A percentile compares a stretch with the other conserved stretches of the same genome.
phyloP scores from a whole-genome alignment of 148 eudicot genomes.

The Cornus suecica region DNA sequence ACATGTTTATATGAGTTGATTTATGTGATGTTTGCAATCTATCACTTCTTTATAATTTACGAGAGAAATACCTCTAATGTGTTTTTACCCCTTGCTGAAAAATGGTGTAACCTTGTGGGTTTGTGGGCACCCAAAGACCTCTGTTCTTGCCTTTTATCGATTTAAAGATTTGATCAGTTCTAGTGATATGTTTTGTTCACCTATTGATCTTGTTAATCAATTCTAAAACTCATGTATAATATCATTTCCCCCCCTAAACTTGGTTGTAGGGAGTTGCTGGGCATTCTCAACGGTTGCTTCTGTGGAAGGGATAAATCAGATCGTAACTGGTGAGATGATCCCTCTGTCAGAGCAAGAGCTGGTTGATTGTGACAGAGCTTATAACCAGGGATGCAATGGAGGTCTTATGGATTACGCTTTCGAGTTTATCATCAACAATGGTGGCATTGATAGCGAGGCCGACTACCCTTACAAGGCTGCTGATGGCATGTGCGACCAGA shows the following conservation, averaged over 20 bases:
- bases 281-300: constrained; percentile 76
- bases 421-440: constrained; percentile 63
- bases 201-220: too few species aligned
- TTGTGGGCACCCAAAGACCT: too few species aligned
- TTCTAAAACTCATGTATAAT: too few species aligned
- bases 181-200: too few species aligned
- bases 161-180: too few species aligned
- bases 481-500: constrained; percentile 53
- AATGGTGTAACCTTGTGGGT: too few species aligned
- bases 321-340: constrained; percentile 59
- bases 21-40: too few species aligned
- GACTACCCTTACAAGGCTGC: constrained; percentile 75
- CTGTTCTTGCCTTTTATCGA: too few species aligned
- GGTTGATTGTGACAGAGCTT: constrained; percentile 58
- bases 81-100: too few species aligned
- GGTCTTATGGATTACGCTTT: constrained; percentile 83
- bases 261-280: constrained; percentile 79
- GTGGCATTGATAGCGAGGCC: constrained; percentile 67
- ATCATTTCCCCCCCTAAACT: background rate
- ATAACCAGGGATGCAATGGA: constrained; percentile 71
- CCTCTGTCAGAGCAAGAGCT: constrained; percentile 81
- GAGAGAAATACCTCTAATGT: too few species aligned
- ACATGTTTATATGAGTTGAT: too few species aligned
- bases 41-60: too few species aligned
- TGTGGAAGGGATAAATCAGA: constrained; percentile 76